Conservation (phyloP, 2,329 filamentous ascomycete species). For the Monosporascus sp. region DNA sequence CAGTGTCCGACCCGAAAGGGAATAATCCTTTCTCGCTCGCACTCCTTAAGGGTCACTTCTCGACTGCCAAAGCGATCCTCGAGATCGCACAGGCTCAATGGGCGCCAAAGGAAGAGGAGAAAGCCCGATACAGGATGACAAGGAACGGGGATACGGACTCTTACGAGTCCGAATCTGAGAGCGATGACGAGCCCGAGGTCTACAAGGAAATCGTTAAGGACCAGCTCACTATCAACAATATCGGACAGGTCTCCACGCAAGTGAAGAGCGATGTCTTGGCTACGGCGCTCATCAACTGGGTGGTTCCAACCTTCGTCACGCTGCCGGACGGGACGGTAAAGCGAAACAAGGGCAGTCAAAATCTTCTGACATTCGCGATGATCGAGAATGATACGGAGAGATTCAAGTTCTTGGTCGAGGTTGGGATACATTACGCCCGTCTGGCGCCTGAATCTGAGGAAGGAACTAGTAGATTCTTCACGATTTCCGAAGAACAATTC, state of each 20-base stretch:
- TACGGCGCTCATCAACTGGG: slow-evolving; percentile 41
- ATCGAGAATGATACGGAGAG: slow-evolving; percentile 46
- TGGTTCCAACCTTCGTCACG: slow-evolving; percentile 29
- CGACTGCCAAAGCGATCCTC: slow-evolving; percentile 60
- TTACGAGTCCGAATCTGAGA: slow-evolving; percentile 31
- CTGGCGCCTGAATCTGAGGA: slow-evolving; percentile 30
- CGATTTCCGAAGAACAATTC: slow-evolving; percentile 38
- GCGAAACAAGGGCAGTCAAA: slow-evolving; percentile 13
- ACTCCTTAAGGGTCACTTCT: slow-evolving; percentile 58
- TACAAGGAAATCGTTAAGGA: slow-evolving; percentile 55
- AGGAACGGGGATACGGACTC: slow-evolving; percentile 29
- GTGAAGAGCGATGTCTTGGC: slow-evolving; percentile 62
- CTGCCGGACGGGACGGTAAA: slow-evolving; percentile 25
- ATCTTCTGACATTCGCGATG: slow-evolving; percentile 42
- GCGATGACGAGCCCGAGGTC: slow-evolving; percentile 37
- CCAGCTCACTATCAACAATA: slow-evolving; percentile 69
- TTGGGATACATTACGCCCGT: slow-evolving; percentile 40
- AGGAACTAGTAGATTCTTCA: slow-evolving; percentile 31
- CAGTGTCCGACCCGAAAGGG: slow-evolving; percentile 45
- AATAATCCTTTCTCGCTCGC: slow-evolving; percentile 65
- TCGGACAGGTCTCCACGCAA: slow-evolving; percentile 63
- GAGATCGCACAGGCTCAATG: slow-evolving; percentile 69
- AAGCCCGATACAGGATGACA: slow-evolving; percentile 44
- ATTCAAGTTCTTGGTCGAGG: slow-evolving; percentile 53
- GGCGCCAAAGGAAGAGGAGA: slow-evolving; percentile 47